These are phyloP conservation scores for Verticillium nonalfalfae DNA, from an alignment of 2,329 filamentous ascomycete genomes.

Conservation along the genomic window DNA sequence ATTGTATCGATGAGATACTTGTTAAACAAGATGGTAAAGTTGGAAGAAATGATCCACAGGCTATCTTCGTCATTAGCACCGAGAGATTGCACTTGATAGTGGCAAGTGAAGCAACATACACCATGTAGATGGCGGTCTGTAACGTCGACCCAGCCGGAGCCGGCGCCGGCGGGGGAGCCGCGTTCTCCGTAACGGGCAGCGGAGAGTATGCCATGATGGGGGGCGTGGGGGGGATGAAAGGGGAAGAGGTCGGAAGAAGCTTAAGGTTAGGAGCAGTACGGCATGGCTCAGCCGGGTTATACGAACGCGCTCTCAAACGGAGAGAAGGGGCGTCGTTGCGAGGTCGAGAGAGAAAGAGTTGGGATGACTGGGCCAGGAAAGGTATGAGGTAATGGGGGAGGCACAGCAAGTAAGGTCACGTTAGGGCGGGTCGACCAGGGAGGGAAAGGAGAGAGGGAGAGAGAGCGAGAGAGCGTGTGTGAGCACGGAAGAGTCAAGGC, in stretches of 20 bases:
- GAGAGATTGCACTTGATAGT: not conserved
- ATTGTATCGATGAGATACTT: slow-evolving; percentile 90
- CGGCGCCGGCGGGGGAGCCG: not conserved
- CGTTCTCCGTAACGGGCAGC: not conserved
- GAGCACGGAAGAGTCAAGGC: not conserved
- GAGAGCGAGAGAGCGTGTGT: too few relatives aligned
- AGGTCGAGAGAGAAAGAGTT: not conserved
- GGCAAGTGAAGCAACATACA: not conserved
- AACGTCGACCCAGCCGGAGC: not conserved
- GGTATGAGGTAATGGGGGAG: not conserved
- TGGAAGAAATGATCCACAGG: not conserved
- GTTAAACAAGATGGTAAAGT: slow-evolving; percentile 71
- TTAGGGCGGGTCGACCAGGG: not conserved
- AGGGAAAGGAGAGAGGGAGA: too few relatives aligned
- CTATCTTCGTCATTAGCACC: not conserved
- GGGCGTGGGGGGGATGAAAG: not conserved
- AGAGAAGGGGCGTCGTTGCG: not conserved
- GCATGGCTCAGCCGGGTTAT: not conserved
- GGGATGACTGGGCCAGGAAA: not conserved
- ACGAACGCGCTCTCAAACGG: not conserved
- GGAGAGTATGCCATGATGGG: not conserved
- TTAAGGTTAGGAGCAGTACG: not conserved
- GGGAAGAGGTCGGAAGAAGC: not conserved
- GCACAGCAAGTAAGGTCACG: too few relatives aligned
- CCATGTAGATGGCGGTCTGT: not conserved